Percentiles rank a stretch among this genome's conserved stretches.
Evolutionary conservation across 2,329 filamentous ascomycete species (phyloP).

Genomic region (Colletotrichum australisinense): DNA sequence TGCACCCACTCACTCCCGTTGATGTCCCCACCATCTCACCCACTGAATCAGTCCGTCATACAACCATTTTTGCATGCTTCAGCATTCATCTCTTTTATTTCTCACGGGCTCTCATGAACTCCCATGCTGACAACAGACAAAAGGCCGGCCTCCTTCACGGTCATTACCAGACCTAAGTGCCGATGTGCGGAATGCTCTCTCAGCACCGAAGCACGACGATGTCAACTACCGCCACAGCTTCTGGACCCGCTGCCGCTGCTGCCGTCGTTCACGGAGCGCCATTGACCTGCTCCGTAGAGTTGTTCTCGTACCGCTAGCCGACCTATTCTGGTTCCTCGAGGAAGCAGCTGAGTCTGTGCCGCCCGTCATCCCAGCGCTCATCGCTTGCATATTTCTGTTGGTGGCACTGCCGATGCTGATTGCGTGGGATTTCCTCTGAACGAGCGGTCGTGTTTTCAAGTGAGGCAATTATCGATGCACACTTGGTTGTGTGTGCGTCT

Average conservation of each 20-base stretch:
- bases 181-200: slow-evolving; percentile 28
- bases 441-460: not conserved
- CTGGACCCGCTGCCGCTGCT: slow-evolving; percentile 33
- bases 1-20: not conserved
- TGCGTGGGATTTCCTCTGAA: slow-evolving; percentile 16
- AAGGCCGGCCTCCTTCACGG: not conserved
- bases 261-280: slow-evolving; percentile 16
- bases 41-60: not conserved
- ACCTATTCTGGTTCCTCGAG: slow-evolving; percentile 16
- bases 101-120: not conserved
- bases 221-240: slow-evolving; percentile 23
- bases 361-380: slow-evolving; percentile 24
- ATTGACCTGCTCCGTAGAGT: slow-evolving; percentile 23
- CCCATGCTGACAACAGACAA: not conserved
- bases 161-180: slow-evolving; percentile 33
- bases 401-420: slow-evolving; percentile 25
- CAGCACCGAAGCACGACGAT: slow-evolving; percentile 27
- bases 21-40: not conserved
- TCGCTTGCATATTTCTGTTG: slow-evolving; percentile 23
- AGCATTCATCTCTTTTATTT: not conserved
- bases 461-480: not conserved
- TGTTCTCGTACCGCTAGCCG: slow-evolving; percentile 17
- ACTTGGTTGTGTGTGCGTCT: not conserved
- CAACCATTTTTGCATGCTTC: not conserved
- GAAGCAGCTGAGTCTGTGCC: slow-evolving; percentile 20